Evolutionary conservation across 2,329 filamentous ascomycete genomes (phyloP).

Genomic region (Fusarium ramigenum): DNA sequence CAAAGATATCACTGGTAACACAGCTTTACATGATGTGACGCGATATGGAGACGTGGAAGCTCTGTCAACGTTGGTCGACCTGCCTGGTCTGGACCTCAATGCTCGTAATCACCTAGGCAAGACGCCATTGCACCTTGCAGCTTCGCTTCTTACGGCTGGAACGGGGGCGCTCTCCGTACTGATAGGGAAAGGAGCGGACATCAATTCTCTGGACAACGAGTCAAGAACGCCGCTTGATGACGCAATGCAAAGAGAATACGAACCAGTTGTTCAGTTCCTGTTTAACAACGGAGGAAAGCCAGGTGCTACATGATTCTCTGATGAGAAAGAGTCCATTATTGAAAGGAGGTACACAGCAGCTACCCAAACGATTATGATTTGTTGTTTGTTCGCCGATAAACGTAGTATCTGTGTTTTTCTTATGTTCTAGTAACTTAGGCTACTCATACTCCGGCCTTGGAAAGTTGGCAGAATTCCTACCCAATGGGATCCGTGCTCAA

Average conservation of each 20-base stretch:
- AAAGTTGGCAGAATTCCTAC: no score
- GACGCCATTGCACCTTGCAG: not conserved
- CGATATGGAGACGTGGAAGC: fast-evolving
- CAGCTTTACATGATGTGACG: fast-evolving
- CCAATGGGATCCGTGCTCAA: no score
- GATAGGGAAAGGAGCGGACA: not conserved
- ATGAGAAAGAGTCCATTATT: fast-evolving
- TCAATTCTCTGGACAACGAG: fast-evolving
- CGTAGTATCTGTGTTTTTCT: fast-evolving
- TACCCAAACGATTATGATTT: fast-evolving
- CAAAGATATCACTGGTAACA: fast-evolving
- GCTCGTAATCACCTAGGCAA: fast-evolving
- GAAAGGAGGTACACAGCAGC: fast-evolving
- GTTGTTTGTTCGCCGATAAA: fast-evolving
- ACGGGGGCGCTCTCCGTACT: no score
- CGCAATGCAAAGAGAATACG: fast-evolving
- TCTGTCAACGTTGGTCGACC: fast-evolving
- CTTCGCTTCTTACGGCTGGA: no score
- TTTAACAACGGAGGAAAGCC: fast-evolving
- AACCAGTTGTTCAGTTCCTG: fast-evolving
- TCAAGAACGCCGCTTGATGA: not conserved
- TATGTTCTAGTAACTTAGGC: fast-evolving
- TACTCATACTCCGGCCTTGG: fast-evolving
- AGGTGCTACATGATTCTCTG: fast-evolving
- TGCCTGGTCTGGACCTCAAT: fast-evolving